Evolutionary conservation across 1,284 basidiomycete species (phyloP).

Genomic region (Xerocomus tenax): DNA sequence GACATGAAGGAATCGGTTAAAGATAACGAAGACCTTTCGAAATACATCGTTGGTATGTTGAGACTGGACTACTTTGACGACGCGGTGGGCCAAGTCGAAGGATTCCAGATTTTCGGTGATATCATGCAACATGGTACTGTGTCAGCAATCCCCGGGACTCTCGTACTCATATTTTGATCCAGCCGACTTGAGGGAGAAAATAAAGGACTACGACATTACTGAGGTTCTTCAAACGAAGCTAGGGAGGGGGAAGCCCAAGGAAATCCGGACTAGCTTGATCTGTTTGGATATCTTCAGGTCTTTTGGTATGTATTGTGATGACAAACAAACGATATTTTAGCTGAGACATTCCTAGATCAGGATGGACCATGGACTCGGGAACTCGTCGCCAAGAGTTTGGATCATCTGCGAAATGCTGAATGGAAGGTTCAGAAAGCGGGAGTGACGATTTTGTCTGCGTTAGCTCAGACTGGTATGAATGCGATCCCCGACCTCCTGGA

Average conservation of each 20-base stretch:
- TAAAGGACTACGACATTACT: not conserved
- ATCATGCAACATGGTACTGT: too few species aligned
- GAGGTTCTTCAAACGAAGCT: not conserved
- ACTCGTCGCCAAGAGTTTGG: constrained; percentile 14
- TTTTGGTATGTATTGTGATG: not conserved
- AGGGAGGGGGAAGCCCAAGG: not conserved
- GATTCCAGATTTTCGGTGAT: too few species aligned
- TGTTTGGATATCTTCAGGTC: not conserved
- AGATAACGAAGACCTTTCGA: too few species aligned
- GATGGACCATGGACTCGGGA: constrained; percentile 5
- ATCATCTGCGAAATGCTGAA: not conserved
- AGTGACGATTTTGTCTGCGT: constrained; percentile 20
- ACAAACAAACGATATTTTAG: too few species aligned
- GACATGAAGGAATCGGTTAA: too few species aligned
- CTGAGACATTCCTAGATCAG: constrained; percentile 3
- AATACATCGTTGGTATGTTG: too few species aligned
- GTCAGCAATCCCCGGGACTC: not conserved
- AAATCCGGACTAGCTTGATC: not conserved
- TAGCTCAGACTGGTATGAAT: constrained; percentile 18
- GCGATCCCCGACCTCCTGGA: too few species aligned
- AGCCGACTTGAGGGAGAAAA: not conserved
- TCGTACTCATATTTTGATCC: not conserved
- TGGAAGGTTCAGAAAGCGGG: constrained; percentile 25
- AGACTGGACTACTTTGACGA: too few species aligned
- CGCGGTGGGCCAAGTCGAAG: too few species aligned